Base-by-base conservation (phyloP, 1,284 basidiomycete genomes). In the Cryptococcus hybrid region DNA sequence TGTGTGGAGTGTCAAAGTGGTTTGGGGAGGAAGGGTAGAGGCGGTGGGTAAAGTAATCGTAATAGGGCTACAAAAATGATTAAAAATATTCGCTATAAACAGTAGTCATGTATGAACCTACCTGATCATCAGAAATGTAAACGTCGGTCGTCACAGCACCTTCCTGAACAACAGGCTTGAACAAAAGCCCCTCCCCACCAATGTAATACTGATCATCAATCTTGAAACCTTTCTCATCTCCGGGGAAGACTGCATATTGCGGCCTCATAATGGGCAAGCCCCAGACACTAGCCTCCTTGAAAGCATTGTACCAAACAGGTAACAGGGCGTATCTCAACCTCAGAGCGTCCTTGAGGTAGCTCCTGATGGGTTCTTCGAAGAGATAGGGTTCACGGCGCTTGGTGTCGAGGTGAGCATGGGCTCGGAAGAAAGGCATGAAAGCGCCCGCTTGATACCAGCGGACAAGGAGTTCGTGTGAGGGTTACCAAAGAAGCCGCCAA, bases 401-500 rank as follows among this genome's bases (percentile, higher is more conserved):
- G 46, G 95, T 96, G 77, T 99, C 96, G 68, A 97, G 88, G 76
- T 98, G 94, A 4, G 95, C 96, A 77, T 99, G 96, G 0, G 95
- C 95, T 54, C 95, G 86, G 88, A 99, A 95, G 85, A 99, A 99
- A 3, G 95, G 95, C 63, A 88, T 88, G 77, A 98, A 96, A 9
- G 88, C 86, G 35, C 95, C 96, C 40, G 94, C 88, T 80, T 92
- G 92, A 73, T 99, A 98, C 95, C 95, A 99, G 42, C 96, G 84
- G 7, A 95, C 87, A 36, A 99, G 86, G 85, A 98, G 92, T 73
- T 99, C 95, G 1, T 88, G 83, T 43, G 88, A 84, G 0, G 95
- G 77, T 99, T 96, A 50, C 95, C 95, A 73, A 99, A 99, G 86
- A 98, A 99, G 13, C 95, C 95, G 43, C 95, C 94, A 50, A 98